These are phyloP conservation scores for Rhytidiadelphus loreus DNA, from an alignment of 225 moss, liverwort and hornwort genomes.

Conservation along the genomic window DNA sequence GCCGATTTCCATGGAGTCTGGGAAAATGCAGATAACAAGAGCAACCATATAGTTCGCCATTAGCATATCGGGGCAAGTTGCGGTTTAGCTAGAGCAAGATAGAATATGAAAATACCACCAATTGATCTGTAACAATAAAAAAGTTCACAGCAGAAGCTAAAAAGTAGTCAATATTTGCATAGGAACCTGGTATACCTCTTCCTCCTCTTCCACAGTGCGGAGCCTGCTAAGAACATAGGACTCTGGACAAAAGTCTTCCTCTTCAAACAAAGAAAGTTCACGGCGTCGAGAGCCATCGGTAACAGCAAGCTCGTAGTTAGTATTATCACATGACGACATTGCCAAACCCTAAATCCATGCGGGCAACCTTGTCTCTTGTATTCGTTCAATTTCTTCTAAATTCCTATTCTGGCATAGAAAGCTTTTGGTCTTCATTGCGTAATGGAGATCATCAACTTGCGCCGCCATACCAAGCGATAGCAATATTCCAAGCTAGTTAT, in stretches of 20 bases:
- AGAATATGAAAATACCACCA: background rate
- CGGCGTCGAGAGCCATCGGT: background rate
- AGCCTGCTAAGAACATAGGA: conserved; percentile 17
- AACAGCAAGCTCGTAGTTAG: background rate
- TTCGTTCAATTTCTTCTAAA: background rate
- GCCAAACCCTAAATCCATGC: conserved; percentile 11
- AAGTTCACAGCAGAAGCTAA: background rate
- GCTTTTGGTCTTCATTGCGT: background rate
- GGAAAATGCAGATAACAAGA: background rate
- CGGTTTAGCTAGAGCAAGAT: background rate
- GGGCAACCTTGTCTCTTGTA: background rate
- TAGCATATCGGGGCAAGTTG: background rate
- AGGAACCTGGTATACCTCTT: conserved; percentile 8
- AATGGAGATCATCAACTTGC: background rate
- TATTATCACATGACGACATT: conserved; percentile 15
- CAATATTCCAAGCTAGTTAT: background rate
- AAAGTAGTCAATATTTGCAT: background rate
- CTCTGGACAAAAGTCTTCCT: conserved; percentile 25
- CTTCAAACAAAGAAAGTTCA: conserved; percentile 27
- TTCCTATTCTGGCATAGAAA: background rate
- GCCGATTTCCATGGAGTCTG: conserved; percentile 15
- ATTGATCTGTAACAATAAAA: background rate
- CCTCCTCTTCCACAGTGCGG: conserved; percentile 26
- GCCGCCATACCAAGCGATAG: background rate
- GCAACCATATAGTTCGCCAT: background rate